phyloP scores from a whole-genome alignment of 1,139 yeast species.

The Saccharomycopsis hybrid region DNA sequence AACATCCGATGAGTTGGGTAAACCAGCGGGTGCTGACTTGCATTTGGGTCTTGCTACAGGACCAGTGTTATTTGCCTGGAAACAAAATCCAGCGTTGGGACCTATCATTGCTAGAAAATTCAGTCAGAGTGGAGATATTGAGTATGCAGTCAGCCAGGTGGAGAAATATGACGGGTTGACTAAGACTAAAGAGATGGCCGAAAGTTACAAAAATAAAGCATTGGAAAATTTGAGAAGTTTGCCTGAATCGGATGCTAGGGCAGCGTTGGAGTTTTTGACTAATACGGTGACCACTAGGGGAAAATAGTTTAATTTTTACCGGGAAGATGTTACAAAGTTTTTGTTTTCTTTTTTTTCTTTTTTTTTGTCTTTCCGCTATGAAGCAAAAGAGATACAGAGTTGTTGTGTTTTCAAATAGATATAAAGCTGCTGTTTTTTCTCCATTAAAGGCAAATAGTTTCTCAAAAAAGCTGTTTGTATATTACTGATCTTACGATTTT shows the following conservation, averaged over 20 bases:
- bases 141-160: constrained; percentile 69
- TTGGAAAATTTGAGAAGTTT: constrained; percentile 60
- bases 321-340: too few relatives aligned
- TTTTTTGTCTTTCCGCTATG: too few relatives aligned
- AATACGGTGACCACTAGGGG: constrained; percentile 76
- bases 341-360: too few relatives aligned
- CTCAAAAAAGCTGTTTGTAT: too few relatives aligned
- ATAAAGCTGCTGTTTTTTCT: neutral
- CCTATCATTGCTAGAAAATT: constrained; percentile 80
- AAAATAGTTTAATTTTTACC: constrained; percentile 35
- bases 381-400: neutral
- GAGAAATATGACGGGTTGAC: constrained; percentile 65
- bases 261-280: constrained; percentile 81
- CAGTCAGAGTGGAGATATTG: constrained; percentile 74
- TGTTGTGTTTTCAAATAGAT: neutral
- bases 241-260: constrained; percentile 85
- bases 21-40: constrained; percentile 93
- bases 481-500: too few relatives aligned
- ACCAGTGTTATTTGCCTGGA: constrained; percentile 94
- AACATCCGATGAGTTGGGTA: constrained; percentile 76
- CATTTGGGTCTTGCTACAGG: constrained; percentile 95
- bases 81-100: constrained; percentile 76
- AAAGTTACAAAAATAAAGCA: constrained; percentile 70
- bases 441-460: too few relatives aligned
- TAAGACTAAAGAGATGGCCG: constrained; percentile 72